Evolutionary conservation across 169 alveolate genomes (phyloP).

Genomic region (Neospora caninum): DNA sequence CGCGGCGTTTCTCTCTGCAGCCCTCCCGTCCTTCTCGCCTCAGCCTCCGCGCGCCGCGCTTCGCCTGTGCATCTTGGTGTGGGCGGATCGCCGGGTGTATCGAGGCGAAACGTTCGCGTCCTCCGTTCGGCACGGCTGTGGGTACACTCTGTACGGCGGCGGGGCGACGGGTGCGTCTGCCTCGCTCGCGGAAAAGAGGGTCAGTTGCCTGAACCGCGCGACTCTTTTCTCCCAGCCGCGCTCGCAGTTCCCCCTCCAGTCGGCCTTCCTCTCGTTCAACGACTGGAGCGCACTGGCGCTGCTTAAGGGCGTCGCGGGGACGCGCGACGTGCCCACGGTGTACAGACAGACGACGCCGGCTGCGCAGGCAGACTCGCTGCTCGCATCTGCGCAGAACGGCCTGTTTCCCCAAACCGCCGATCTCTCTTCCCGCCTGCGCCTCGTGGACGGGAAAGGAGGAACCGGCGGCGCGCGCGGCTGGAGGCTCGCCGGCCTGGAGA

Average conservation of each 20-base stretch:
- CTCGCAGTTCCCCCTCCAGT: not conserved
- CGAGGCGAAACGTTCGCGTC: slow-evolving; percentile 53
- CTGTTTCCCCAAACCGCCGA: not conserved
- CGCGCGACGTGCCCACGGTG: not conserved
- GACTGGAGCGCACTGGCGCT: slow-evolving; percentile 17
- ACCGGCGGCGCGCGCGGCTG: slow-evolving; percentile 8
- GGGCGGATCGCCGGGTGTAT: slow-evolving; percentile 40
- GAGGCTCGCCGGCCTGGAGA: not conserved
- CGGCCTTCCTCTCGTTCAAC: not conserved
- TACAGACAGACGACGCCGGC: not conserved
- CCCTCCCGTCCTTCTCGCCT: not conserved
- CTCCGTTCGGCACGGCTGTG: slow-evolving; percentile 51
- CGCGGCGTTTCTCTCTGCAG: not conserved
- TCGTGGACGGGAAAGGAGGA: not conserved
- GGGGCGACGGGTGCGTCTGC: slow-evolving; percentile 22
- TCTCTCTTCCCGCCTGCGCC: not conserved
- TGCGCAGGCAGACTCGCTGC: not conserved
- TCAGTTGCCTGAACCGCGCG: slow-evolving; percentile 7
- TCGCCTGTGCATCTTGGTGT: slow-evolving; percentile 14
- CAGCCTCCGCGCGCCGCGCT: not conserved
- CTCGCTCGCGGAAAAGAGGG: slow-evolving; percentile 33
- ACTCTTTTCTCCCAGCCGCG: not conserved
- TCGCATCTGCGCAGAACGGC: not conserved
- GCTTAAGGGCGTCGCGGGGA: slow-evolving; percentile 11
- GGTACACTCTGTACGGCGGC: slow-evolving; percentile 51